Percentiles rank a stretch among this genome's conserved stretches.
Evolutionary conservation across 1,284 basidiomycete species (phyloP).

Genomic region (Cryptococcus hybrid): DNA sequence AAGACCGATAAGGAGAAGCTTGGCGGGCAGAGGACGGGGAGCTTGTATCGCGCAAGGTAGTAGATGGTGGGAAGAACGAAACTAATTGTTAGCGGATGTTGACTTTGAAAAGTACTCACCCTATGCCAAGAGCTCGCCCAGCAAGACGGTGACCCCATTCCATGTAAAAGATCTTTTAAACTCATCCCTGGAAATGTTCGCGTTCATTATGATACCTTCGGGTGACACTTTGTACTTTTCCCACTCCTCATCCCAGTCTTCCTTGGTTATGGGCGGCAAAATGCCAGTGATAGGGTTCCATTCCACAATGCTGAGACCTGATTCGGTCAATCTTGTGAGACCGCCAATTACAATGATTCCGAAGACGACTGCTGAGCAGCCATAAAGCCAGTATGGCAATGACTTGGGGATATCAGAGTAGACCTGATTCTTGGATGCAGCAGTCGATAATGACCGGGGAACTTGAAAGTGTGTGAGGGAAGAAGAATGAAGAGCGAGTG

Average conservation of each 20-base stretch:
- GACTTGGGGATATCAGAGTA: constrained; percentile 58
- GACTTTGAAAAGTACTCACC: constrained; percentile 28
- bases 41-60: constrained; percentile 67
- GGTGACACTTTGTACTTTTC: constrained; percentile 94
- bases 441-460: constrained; percentile 6
- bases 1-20: constrained; percentile 67
- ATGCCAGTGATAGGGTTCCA: constrained; percentile 94
- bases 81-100: constrained; percentile 33
- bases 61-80: constrained; percentile 79
- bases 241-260: constrained; percentile 87
- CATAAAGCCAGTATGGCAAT: constrained; percentile 75
- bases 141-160: constrained; percentile 97
- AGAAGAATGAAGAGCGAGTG: constrained; percentile 9
- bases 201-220: constrained; percentile 93
- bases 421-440: not conserved
- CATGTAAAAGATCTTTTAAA: constrained; percentile 99
- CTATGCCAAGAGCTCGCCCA: constrained; percentile 82
- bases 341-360: constrained; percentile 94
- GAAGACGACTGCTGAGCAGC: constrained; percentile 81
- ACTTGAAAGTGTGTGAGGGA: constrained; percentile 8
- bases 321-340: constrained; percentile 94
- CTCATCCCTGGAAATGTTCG: constrained; percentile 77
- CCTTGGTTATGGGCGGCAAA: constrained; percentile 72
- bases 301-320: constrained; percentile 95
- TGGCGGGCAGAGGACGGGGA: constrained; percentile 63